Evolutionary conservation across 257 asterid species (phyloP), one percentile per base, ranked within the genome.

Genomic region (Ajuga chamaepitys): DNA sequence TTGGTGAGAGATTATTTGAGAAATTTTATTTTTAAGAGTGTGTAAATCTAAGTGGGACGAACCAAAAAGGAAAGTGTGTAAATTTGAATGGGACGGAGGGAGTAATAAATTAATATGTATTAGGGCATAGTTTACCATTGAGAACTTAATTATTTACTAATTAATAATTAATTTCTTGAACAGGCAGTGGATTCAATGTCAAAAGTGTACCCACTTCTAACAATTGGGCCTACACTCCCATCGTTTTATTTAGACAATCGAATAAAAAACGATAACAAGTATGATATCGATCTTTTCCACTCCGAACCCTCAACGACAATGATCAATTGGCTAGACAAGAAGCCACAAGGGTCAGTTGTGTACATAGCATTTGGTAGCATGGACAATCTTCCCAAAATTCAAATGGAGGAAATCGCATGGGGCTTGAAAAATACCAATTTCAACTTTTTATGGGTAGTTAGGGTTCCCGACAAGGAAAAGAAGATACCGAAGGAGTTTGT

Each of bases 191-290:
- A 86, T 17, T 61, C 67, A 7, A 88, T 91, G 95, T 17, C 81
- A 22, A 70, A 77, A 52, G 48, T 75, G 17, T 65, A 64, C 16
- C 88, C 83, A 44, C 0, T 82, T 10, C 45, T 74, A 2, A 80
- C 95, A 22, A 78, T 88, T n/a, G 96, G 97, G 0, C 96, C 97
- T 7, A 91, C 93, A 7, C 2, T 91, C 9, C 97, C 97, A 45
- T 91, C 96, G 4, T 41, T 51, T 22, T 86, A 84, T 68, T 68
- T 87, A 28, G 95, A 90, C 75, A 82, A 82, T 9, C 75, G 80
- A 28, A 63, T 85, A 2, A 68, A 64, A 65, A 75, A 83, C 12
- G 90, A 85, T 78, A 40, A 1, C 10, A 79, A 74, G 0, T 83
- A 84, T n/a, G 85, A 75, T 22, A 66, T 91, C 70, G 71, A 74